Percentiles rank a stretch among this genome's conserved stretches.
Conservation (phyloP, 2,329 filamentous ascomycete genomes). For the Magnaporthales sp. region DNA sequence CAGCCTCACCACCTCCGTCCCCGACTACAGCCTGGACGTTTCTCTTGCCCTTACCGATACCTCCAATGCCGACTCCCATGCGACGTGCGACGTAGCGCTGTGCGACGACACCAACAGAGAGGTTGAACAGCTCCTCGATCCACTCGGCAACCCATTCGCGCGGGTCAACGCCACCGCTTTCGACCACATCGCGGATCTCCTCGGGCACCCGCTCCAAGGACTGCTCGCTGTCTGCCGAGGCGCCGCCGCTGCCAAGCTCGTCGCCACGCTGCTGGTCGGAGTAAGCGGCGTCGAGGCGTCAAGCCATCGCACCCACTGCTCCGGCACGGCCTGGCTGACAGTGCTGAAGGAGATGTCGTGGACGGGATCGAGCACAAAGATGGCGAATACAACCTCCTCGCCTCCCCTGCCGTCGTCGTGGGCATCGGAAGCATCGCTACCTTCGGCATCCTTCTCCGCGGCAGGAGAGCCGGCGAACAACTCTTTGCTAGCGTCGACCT, state of each 20-base stretch:
- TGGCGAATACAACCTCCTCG: constrained; percentile 61
- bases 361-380: constrained; percentile 79
- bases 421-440: constrained; percentile 41
- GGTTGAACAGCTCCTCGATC: constrained; percentile 77
- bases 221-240: constrained; percentile 14
- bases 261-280: constrained; percentile 33
- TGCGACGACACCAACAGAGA: constrained; percentile 77
- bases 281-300: constrained; percentile 60
- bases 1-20: constrained; percentile 50
- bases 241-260: background rate
- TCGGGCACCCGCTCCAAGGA: constrained; percentile 51
- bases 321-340: constrained; percentile 74
- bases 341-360: constrained; percentile 83
- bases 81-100: constrained; percentile 90
- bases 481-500: constrained; percentile 46
- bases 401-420: constrained; percentile 40
- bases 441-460: constrained; percentile 43
- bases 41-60: constrained; percentile 53
- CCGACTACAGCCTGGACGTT: constrained; percentile 46
- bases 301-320: constrained; percentile 84
- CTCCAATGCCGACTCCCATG: constrained; percentile 90
- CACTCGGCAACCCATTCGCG: constrained; percentile 97
- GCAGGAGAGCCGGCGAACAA: constrained; percentile 54
- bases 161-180: constrained; percentile 69
- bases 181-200: constrained; percentile 79